Evolutionary conservation across 441 rosid genomes (phyloP).

Genomic region (Gossypium gossypioides): DNA sequence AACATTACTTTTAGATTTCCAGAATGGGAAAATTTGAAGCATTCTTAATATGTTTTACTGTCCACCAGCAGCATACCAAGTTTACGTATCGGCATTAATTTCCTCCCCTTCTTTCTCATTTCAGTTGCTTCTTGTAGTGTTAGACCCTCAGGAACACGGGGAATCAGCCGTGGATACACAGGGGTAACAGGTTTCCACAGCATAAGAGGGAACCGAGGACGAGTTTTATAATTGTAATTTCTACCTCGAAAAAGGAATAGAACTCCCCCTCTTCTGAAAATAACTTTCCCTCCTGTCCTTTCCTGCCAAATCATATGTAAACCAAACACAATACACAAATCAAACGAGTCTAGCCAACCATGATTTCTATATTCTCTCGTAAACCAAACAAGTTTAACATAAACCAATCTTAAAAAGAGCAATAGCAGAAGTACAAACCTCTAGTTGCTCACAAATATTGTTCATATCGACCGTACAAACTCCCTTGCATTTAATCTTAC

Average conservation of each 20-base stretch:
- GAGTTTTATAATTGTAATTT: slow-evolving; percentile 71
- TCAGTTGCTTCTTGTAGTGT: slow-evolving; percentile 53
- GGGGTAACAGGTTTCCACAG: slow-evolving; percentile 80
- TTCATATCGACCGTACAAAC: slow-evolving; percentile 92
- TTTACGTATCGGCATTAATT: slow-evolving; percentile 64
- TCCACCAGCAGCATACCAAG: slow-evolving; percentile 37
- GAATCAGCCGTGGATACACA: slow-evolving; percentile 66
- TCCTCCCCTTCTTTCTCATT: slow-evolving; percentile 75
- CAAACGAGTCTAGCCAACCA: neutral
- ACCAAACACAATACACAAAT: slow-evolving; percentile 1
- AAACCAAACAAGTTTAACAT: neutral
- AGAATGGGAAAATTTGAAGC: neutral
- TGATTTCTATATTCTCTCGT: neutral
- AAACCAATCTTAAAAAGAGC: neutral
- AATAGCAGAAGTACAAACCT: slow-evolving; percentile 34
- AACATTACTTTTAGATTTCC: slow-evolving; percentile 10
- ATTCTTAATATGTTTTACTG: neutral
- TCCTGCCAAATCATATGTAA: slow-evolving; percentile 38
- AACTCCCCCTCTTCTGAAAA: slow-evolving; percentile 64
- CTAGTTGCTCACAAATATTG: slow-evolving; percentile 74
- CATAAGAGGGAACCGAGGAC: slow-evolving; percentile 82
- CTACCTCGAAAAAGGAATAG: slow-evolving; percentile 77
- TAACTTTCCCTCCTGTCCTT: slow-evolving; percentile 79
- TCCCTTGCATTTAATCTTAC: slow-evolving; percentile 86
- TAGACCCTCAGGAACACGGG: slow-evolving; percentile 58